phyloP scores from a whole-genome alignment of 768 basidiomycete genomes.

The Suillus sp. region DNA sequence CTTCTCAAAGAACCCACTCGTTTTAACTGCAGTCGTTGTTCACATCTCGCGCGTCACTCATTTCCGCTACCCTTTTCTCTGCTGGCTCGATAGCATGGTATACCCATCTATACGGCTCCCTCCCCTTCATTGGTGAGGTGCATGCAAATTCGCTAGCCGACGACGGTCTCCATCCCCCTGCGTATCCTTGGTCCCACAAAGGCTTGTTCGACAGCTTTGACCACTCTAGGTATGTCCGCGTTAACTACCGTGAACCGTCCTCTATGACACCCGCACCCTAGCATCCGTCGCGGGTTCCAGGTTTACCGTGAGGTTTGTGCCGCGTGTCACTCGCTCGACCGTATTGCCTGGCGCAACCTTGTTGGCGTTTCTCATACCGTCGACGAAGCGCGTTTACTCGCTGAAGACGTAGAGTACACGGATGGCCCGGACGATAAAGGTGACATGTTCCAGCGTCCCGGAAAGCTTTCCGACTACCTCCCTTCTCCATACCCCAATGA shows the following conservation, averaged over 20 bases:
- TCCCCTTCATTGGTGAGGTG: conserved; percentile 89
- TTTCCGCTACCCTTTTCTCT: conserved; percentile 74
- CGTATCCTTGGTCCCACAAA: conserved; percentile 90
- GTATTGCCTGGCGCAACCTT: conserved; percentile 99
- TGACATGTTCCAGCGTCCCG: conserved; percentile 98
- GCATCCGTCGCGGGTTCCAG: conserved; percentile 93
- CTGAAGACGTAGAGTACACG: conserved; percentile 95
- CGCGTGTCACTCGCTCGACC: conserved; percentile 98
- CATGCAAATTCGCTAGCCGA: conserved; percentile 92
- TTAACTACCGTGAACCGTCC: conserved; percentile 14
- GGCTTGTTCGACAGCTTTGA: conserved; percentile 91
- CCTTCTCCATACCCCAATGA: conserved; percentile 96
- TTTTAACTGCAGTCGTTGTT: conserved; percentile 52
- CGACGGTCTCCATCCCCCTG: conserved; percentile 87
- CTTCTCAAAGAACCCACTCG: not conserved
- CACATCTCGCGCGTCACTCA: conserved; percentile 72
- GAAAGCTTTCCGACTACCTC: conserved; percentile 97
- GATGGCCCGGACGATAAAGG: conserved; percentile 95
- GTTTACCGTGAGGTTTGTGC: conserved; percentile 99
- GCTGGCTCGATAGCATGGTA: conserved; percentile 96
- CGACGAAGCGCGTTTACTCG: conserved; percentile 86
- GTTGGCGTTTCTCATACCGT: conserved; percentile 97
- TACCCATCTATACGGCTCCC: conserved; percentile 86
- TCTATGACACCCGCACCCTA: conserved; percentile 33
- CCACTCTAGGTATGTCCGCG: conserved; percentile 79